phyloP scores from a whole-genome alignment of 805 yeast genomes.

The Isabelozyma gotoi region DNA sequence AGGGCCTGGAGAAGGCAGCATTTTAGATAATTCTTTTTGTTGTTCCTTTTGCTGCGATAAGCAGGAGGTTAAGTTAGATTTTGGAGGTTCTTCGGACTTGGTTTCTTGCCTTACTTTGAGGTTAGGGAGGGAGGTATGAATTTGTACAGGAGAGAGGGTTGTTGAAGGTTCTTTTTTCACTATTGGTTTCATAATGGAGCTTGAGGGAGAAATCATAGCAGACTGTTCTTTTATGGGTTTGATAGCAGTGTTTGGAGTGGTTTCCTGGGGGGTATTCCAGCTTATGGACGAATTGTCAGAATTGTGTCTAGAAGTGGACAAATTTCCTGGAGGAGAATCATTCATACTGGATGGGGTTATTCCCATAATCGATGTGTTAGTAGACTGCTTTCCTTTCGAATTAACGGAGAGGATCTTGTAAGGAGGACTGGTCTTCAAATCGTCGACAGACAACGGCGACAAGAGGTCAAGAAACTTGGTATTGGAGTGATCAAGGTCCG shows the following conservation, averaged over 20 bases:
- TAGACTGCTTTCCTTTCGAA: background rate
- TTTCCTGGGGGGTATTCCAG: background rate
- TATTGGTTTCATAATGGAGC: background rate
- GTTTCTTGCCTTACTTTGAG: background rate
- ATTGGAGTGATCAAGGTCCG: background rate
- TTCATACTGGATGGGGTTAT: slow-evolving; percentile 34
- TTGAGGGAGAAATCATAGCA: background rate
- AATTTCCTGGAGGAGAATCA: slow-evolving; percentile 19
- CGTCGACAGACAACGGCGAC: slow-evolving; percentile 41
- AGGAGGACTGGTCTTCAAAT: slow-evolving; percentile 20
- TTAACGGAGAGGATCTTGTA: background rate
- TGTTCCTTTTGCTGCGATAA: slow-evolving; percentile 12
- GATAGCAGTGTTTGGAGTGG: background rate
- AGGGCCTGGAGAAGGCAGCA: slow-evolving; percentile 3
- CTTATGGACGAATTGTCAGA: slow-evolving; percentile 1
- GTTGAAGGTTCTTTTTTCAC: slow-evolving; percentile 18
- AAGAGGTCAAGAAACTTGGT: slow-evolving; percentile 33
- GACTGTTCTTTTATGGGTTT: background rate
- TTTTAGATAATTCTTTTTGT: slow-evolving; percentile 3
- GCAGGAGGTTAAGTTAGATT: slow-evolving; percentile 22
- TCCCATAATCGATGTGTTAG: slow-evolving; percentile 8
- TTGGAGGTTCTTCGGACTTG: slow-evolving; percentile 4
- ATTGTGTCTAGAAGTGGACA: slow-evolving; percentile 9
- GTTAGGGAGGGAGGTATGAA: slow-evolving; percentile 4
- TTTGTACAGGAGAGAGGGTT: slow-evolving; percentile 13